Conservation (phyloP, 495 filamentous ascomycete species). For the Podospora conica region DNA sequence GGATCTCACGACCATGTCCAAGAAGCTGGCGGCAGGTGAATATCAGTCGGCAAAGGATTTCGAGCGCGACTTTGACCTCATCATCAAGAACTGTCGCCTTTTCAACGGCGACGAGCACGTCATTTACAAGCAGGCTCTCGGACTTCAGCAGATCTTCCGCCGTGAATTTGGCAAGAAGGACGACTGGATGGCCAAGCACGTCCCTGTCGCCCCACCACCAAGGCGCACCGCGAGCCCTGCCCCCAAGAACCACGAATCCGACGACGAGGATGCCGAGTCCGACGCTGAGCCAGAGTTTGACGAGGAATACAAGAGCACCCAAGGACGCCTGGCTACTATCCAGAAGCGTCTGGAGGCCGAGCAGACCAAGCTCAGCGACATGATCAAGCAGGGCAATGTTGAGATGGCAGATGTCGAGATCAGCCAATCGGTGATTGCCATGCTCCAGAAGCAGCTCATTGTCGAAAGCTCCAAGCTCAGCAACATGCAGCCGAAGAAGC, state of each 20-base stretch:
- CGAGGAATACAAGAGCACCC: slow-evolving; percentile 17
- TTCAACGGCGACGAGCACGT: slow-evolving; percentile 82
- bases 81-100: slow-evolving; percentile 82
- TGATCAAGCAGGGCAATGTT: slow-evolving; percentile 64
- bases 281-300: slow-evolving; percentile 31
- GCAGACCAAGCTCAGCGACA: slow-evolving; percentile 57
- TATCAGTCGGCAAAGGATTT: slow-evolving; percentile 83
- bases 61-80: slow-evolving; percentile 70
- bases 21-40: slow-evolving; percentile 71
- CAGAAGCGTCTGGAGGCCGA: slow-evolving; percentile 44
- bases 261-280: slow-evolving; percentile 40
- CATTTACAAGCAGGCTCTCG: slow-evolving; percentile 62
- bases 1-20: slow-evolving; percentile 74
- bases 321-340: slow-evolving; percentile 17
- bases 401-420: slow-evolving; percentile 56
- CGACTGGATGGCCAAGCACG: slow-evolving; percentile 68
- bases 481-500: slow-evolving; percentile 31
- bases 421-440: slow-evolving; percentile 40
- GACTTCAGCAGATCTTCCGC: slow-evolving; percentile 66
- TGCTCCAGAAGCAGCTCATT: slow-evolving; percentile 44
- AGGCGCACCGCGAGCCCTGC: slow-evolving; percentile 24
- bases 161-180: slow-evolving; percentile 66
- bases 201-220: slow-evolving; percentile 48
- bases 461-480: slow-evolving; percentile 43
- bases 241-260: slow-evolving; percentile 53